These are phyloP conservation scores for Ophiostoma tasmaniense DNA, from an alignment of 2,329 filamentous ascomycete species.

Conservation along the genomic window DNA sequence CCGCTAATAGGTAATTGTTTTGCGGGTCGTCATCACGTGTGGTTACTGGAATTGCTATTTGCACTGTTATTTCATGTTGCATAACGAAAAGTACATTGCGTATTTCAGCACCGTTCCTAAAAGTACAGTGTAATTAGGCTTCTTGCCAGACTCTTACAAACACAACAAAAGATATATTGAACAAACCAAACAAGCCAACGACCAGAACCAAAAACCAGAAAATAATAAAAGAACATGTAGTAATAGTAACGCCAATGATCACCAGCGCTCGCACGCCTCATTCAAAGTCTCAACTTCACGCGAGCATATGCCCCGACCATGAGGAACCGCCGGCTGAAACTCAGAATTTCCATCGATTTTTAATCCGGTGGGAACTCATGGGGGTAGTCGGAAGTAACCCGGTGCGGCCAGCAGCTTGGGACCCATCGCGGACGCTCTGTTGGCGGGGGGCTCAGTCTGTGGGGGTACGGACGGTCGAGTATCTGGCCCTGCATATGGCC, in stretches of 20 bases:
- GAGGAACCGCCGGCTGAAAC: too few relatives aligned
- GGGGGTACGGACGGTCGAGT: too few relatives aligned
- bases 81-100: not conserved
- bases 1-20: conserved; percentile 1
- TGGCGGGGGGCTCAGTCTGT: too few relatives aligned
- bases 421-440: too few relatives aligned
- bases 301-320: too few relatives aligned
- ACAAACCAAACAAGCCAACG: not conserved
- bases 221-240: not conserved
- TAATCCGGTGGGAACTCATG: too few relatives aligned
- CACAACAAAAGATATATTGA: not conserved
- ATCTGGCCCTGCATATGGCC: too few relatives aligned
- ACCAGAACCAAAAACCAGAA: not conserved
- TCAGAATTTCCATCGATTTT: too few relatives aligned
- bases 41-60: not conserved
- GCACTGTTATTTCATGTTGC: not conserved
- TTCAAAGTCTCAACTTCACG: too few relatives aligned
- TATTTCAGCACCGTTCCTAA: not conserved
- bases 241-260: not conserved
- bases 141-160: not conserved
- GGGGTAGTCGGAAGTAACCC: too few relatives aligned
- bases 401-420: too few relatives aligned
- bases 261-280: too few relatives aligned
- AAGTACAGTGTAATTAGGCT: not conserved
- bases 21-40: not conserved